Base-by-base conservation (phyloP, 768 basidiomycete genomes). In the Lentinus tigrinus region DNA sequence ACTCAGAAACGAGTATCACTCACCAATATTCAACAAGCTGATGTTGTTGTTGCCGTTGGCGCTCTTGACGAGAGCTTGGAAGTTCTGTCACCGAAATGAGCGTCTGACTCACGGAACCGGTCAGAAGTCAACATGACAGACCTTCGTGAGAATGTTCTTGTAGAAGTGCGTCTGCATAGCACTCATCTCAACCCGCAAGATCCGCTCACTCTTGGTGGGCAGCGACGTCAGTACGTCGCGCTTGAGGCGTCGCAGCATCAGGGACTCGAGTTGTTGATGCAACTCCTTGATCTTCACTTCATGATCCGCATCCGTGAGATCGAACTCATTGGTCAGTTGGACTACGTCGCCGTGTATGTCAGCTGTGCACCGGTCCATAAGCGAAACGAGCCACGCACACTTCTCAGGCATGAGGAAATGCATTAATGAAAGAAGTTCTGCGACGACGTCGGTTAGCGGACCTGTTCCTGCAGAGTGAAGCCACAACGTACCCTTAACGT, bases 371-470 rank as follows among this genome's bases (percentile, higher is more conserved):
- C 21, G 37, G 11, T 40, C 52, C 42, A 36, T 39, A 26, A 54
- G 27, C 28, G 9, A 40, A 21, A n/a, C 31, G 26, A 23, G 49
- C 17, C 34, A 68, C 89, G 72, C 63, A 92, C 93, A 99, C 77
- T 93, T 93, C 68, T 98, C 95, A 8, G 97, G 97, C 92, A 97
- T 97, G 64, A 98, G 79, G 81, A 99, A 99, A 72, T 98, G 97
- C 96, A 98, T 98, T 72, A 98, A 76, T 9, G 97, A 93, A 40
- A 98, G 79, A 36, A 99, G 76, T 73, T 99, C 97, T 97, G 51
- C 21, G 43, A 24, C 17, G 16, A 36, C n/a, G 68, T 7, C 53
- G 46, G 52, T 52, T 48, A 48, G 39, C 64, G 58, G 40, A 51
- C 64, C 59, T 34, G 38, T 21, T 24, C 47, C 50, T 26, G 37